phyloP scores from a whole-genome alignment of 768 basidiomycete species.

The Mrakia hoshinonis region DNA sequence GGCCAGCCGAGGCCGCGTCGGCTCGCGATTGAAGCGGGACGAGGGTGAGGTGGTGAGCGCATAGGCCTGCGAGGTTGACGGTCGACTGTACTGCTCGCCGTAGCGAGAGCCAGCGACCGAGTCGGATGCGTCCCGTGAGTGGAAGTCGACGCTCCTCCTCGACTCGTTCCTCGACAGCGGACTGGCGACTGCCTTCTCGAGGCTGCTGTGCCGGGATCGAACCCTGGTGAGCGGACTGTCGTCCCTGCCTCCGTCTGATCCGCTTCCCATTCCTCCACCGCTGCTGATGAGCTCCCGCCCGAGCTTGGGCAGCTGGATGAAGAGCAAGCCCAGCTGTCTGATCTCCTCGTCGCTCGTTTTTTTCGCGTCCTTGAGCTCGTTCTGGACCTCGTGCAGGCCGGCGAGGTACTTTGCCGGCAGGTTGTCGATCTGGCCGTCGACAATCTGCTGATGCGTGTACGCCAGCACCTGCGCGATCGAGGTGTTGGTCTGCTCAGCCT shows the following conservation, averaged over 20 bases:
- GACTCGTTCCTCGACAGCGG: not conserved
- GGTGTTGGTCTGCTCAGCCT: not conserved
- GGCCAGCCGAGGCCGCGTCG: not conserved
- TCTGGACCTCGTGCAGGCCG: not conserved
- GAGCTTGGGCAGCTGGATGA: not conserved
- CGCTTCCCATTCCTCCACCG: not conserved
- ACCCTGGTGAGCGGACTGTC: not conserved
- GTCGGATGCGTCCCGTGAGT: not conserved
- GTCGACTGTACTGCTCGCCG: not conserved
- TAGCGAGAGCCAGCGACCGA: not conserved
- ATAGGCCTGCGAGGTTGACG: not conserved
- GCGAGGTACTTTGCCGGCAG: not conserved
- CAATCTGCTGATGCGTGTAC: not conserved
- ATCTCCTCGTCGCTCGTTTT: conserved; percentile 10
- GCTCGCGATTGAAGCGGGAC: not conserved
- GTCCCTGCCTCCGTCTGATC: not conserved
- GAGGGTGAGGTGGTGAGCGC: not conserved
- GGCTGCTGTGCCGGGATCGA: not conserved
- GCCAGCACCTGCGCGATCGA: not conserved
- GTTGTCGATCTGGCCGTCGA: not conserved
- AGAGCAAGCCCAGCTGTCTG: not conserved
- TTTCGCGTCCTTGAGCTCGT: conserved; percentile 2
- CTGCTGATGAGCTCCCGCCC: not conserved
- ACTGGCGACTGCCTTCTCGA: not conserved
- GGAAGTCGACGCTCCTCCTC: conserved; percentile 5